Evolutionary conservation across 352 stramenopile species (phyloP).

Genomic region (Phytophthora chlamydospora): DNA sequence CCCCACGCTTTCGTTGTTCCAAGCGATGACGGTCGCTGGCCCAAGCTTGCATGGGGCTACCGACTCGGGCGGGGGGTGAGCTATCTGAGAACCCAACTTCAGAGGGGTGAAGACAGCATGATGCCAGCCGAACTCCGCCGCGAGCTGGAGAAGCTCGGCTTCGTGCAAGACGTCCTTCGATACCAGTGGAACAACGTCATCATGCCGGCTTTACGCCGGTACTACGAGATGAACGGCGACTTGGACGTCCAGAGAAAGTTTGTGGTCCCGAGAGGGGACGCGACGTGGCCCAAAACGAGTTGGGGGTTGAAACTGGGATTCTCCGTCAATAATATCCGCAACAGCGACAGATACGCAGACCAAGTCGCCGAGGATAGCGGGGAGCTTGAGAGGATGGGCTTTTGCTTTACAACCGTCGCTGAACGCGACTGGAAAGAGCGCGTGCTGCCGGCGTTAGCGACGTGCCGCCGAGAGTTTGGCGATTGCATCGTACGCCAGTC

Average conservation of each 20-base stretch:
- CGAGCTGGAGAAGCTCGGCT: constrained; percentile 25
- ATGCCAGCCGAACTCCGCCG: constrained; percentile 28
- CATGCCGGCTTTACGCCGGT: constrained; percentile 36
- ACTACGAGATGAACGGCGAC: constrained; percentile 31
- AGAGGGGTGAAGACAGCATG: constrained; percentile 26
- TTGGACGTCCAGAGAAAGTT: constrained; percentile 32
- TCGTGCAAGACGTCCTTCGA: constrained; percentile 27
- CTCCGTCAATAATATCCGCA: too few species aligned
- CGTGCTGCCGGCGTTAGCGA: constrained; percentile 39
- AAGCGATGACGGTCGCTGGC: constrained; percentile 23
- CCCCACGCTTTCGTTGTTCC: constrained; percentile 36
- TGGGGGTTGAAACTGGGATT: constrained; percentile 39
- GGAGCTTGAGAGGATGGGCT: constrained; percentile 42
- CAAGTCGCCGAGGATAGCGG: too few species aligned
- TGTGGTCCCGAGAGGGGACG: constrained; percentile 21
- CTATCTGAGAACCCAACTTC: constrained; percentile 12
- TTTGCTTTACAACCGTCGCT: constrained; percentile 46
- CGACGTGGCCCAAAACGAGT: constrained; percentile 24
- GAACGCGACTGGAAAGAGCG: constrained; percentile 47
- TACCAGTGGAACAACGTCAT: constrained; percentile 30
- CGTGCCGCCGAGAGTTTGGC: constrained; percentile 27
- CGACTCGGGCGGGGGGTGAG: constrained; percentile 26
- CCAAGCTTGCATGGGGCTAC: constrained; percentile 25
- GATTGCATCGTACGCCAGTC: constrained; percentile 34
- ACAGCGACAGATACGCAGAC: constrained; percentile 21